Evolutionary conservation across 1,284 basidiomycete species (phyloP).

Genomic region (Rhodotorula sp.): DNA sequence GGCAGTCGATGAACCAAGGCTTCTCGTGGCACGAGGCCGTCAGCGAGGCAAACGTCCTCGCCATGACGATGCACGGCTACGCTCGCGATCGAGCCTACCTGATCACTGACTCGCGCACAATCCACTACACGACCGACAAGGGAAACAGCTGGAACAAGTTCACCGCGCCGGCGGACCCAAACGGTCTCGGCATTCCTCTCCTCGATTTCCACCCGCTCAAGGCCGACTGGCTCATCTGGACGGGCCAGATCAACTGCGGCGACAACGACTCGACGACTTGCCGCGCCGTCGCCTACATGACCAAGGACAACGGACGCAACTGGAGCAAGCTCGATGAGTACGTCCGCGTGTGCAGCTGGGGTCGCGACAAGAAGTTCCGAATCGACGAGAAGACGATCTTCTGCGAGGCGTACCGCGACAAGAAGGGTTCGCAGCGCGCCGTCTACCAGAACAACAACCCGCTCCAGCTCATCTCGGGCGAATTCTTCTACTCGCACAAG

Average conservation of each 20-base stretch:
- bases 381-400: conserved; percentile 83
- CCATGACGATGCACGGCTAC: conserved; percentile 81
- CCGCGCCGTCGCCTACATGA: conserved; percentile 69
- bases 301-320: conserved; percentile 68
- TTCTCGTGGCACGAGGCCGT: conserved; percentile 72
- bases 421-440: conserved; percentile 71
- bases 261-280: conserved; percentile 55
- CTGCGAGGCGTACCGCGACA: conserved; percentile 83
- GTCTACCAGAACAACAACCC: conserved; percentile 62
- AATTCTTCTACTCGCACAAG: conserved; percentile 69
- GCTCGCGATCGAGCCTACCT: conserved; percentile 80
- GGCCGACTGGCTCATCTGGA: conserved; percentile 86
- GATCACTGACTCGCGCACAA: conserved; percentile 65
- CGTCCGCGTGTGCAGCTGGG: conserved; percentile 90
- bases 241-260: conserved; percentile 68
- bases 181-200: conserved; percentile 70
- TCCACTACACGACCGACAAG: conserved; percentile 75
- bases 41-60: conserved; percentile 54
- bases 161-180: conserved; percentile 67
- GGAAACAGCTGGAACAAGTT: conserved; percentile 70
- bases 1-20: conserved; percentile 93
- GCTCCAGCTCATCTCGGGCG: conserved; percentile 75
- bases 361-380: conserved; percentile 69
- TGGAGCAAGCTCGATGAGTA: conserved; percentile 83
- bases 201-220: conserved; percentile 81